Base-by-base conservation (phyloP, 1,139 yeast genomes). In the Scheffersomyces insectosa region DNA sequence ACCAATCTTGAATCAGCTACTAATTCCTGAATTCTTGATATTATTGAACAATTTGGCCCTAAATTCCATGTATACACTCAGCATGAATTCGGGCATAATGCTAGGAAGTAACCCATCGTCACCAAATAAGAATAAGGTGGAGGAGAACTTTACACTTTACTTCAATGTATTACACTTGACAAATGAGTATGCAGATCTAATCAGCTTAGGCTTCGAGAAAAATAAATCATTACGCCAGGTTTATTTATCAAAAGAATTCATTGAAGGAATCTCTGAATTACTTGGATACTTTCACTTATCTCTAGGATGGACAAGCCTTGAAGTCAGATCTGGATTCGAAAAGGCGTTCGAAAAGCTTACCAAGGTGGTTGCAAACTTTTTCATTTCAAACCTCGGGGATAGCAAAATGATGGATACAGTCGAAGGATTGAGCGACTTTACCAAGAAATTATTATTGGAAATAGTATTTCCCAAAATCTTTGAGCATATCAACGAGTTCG, bases 11-110 rank as follows among this genome's bases (percentile, higher is more conserved):
- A 45, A 36, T 16, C 46, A 60, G 38, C 45, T 72, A 20, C 57
- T 68, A 2, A 57, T 74, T 37, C 77, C 79, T 0, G 72, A 77
- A 8, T 70, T 73, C 40, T 52, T 71, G 37, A 51, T 64, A 10
- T 57, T 76, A 33, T 52, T 75, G 31, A 75, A 74, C 41, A 68
- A 75, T 37, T 48, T 77, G 51, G 72, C 71, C 0, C 50, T 72
- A 35, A 64, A 62, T 42, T 63, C 75, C 1, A 60, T 70, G 56
- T 64, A 63, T 42, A 55, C 57, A 0, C 52, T 70, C 33, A 64
- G 72, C 43, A 54, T 59, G 28, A 61, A 54, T 28, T 59, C 62
- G 14, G 80, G 77, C 2, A 68, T 68, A 14, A 63, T 74, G 1
- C 51, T 73, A 28, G 49, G 59, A 13, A 68, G 76, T 45, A 64